A percentile compares a stretch with the other conserved stretches of the same genome.
Evolutionary conservation across 306 rosid species (phyloP).

Genomic region (Fagus crenata): DNA sequence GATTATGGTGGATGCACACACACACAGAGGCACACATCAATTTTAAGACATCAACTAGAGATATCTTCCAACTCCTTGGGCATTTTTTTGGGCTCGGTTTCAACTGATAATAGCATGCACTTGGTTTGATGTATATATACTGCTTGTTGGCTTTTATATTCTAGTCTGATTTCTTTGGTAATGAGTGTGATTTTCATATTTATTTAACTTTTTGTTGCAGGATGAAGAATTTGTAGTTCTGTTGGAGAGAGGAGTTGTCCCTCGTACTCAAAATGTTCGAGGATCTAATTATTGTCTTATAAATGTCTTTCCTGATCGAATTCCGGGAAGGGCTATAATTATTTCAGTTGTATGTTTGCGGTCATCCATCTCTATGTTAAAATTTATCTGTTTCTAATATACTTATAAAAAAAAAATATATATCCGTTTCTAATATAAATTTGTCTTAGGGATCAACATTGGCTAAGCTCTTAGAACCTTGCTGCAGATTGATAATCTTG

Average conservation of each 20-base stretch:
- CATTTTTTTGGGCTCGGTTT: conserved; percentile 9
- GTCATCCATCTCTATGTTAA: conserved; percentile 1
- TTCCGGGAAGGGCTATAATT: conserved; percentile 88
- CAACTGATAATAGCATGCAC: conserved; percentile 18
- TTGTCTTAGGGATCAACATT: not conserved
- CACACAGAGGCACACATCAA: too few relatives aligned
- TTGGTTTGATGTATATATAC: conserved; percentile 12
- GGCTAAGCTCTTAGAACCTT: conserved; percentile 24
- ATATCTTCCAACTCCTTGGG: conserved; percentile 6
- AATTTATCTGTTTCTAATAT: too few relatives aligned
- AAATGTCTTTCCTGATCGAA: conserved; percentile 81
- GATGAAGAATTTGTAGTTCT: conserved; percentile 75
- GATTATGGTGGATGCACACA: too few relatives aligned
- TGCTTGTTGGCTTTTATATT: conserved; percentile 9
- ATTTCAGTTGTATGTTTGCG: conserved; percentile 69
- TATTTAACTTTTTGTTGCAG: conserved; percentile 41
- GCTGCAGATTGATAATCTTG: conserved; percentile 89
- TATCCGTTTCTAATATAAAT: not conserved
- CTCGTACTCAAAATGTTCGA: conserved; percentile 76
- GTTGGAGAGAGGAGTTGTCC: conserved; percentile 68
- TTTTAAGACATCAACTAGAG: conserved; percentile 5
- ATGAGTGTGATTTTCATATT: conserved; percentile 11
- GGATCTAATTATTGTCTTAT: conserved; percentile 82
- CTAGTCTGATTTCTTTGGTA: conserved; percentile 11
- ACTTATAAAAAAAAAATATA: too few relatives aligned